Base-by-base conservation (phyloP, 768 basidiomycete species). In the Ephemerocybe angulata region DNA sequence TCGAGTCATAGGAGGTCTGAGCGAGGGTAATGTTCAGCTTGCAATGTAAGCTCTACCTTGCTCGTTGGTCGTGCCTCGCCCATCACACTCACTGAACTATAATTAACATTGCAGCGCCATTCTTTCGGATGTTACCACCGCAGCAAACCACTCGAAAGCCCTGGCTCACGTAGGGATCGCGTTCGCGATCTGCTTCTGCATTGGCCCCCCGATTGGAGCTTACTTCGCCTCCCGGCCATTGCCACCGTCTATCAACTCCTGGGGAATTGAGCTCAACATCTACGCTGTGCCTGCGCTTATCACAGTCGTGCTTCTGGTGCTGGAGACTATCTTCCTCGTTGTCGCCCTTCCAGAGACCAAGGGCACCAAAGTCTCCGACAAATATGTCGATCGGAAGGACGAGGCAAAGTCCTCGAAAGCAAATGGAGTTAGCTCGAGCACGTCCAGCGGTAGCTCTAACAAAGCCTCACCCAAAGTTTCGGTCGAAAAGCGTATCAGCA, bases 11-110 rank as follows among this genome's bases (percentile, higher is more conserved):
- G 95, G 95, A 10, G 96, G 96, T 3, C 75, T 98, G 8, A 93
- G 90, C 63, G 96, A 99, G 74, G 96, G 96, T 42, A 99, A 99
- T 65, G 96, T 98, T 11, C 96, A 99, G 67, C 76, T 99, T 42
- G 89, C 91, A 43, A 94, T 94, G 93, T 93, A 65, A 61, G 88
- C 79, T 50, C 29, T 28, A 22, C 29, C 44, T 28, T 24, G n/a
- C n/a, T n/a, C n/a, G n/a, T 35, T 35, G 33, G 10, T 35, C 17
- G 15, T 42, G 28, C 30, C 15, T 38, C 2, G 17, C 30, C 4
- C 11, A 22, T 29, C 25, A 22, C 22, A 24, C 19, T 24, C 27
- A 17, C 31, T 35, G n/a, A n/a, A 30, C 28, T 46, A 31, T 41
- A 21, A 40, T 24, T 13, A 43, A 35, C 43, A 4, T 22, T 10